A percentile compares a stretch with the other conserved stretches of the same genome.
Conservation (phyloP, 1,284 basidiomycete species). For the Austropuccinia psidii region DNA sequence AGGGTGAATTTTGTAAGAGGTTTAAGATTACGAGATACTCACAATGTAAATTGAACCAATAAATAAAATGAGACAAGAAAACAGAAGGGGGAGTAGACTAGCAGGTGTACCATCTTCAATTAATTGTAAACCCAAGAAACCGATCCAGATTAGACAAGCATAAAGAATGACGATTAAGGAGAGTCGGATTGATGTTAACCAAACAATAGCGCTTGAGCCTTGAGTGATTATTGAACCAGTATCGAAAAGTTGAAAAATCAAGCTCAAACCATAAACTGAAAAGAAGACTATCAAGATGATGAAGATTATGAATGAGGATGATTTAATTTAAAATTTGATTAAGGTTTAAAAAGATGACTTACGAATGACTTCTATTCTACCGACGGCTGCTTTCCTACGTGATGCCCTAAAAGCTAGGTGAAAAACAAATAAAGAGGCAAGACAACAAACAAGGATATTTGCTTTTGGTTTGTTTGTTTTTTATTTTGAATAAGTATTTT, state of each 20-base stretch:
- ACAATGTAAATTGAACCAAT: constrained; percentile 24
- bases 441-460: constrained; percentile 60
- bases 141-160: constrained; percentile 41
- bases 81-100: constrained; percentile 38
- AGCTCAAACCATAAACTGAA: constrained; percentile 41
- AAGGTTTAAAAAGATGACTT: not conserved
- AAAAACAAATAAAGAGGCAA: constrained; percentile 56
- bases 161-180: constrained; percentile 38
- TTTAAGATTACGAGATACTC: not conserved
- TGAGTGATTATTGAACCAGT: constrained; percentile 40
- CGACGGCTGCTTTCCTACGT: constrained; percentile 55
- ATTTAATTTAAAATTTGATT: not conserved
- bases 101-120: constrained; percentile 43
- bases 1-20: too few species aligned
- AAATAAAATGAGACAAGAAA: not conserved
- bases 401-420: constrained; percentile 52
- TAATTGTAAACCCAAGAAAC: constrained; percentile 43
- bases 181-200: constrained; percentile 41
- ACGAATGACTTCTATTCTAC: constrained; percentile 54
- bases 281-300: constrained; percentile 37
- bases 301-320: too few species aligned
- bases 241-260: constrained; percentile 42
- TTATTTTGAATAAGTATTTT: not conserved
- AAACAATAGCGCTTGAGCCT: constrained; percentile 39
- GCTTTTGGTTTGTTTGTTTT: constrained; percentile 53